These are phyloP conservation scores for Pseudogymnoascus sp. DNA, from an alignment of 2,329 filamentous ascomycete genomes.

Conservation along the genomic window DNA sequence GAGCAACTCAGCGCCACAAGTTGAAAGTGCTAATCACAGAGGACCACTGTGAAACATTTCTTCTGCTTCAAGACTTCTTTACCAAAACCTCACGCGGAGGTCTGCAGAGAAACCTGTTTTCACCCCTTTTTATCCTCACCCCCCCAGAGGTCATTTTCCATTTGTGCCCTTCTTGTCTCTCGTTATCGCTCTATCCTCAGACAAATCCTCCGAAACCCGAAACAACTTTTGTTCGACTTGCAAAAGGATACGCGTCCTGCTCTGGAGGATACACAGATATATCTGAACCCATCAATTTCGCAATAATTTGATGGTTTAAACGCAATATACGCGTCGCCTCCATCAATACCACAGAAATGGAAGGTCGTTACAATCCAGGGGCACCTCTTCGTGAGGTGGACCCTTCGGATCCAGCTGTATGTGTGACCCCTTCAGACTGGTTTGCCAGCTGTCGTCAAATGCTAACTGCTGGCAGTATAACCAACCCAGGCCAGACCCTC, in stretches of 20 bases:
- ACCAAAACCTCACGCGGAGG: neutral
- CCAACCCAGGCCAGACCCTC: neutral
- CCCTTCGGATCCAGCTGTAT: neutral
- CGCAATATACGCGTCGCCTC: constrained; percentile 3
- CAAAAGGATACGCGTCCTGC: neutral
- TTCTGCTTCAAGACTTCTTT: constrained; percentile 9
- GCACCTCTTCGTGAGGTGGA: constrained; percentile 4
- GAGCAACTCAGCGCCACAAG: neutral
- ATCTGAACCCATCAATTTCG: neutral
- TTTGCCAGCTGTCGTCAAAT: neutral
- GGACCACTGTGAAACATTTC: constrained; percentile 11
- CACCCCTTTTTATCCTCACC: neutral
- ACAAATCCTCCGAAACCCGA: neutral
- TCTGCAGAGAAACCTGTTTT: neutral
- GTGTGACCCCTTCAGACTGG: neutral
- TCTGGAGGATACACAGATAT: constrained; percentile 4
- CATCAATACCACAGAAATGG: constrained; percentile 8
- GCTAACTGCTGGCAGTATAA: neutral
- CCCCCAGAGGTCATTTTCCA: neutral
- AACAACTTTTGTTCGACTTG: neutral
- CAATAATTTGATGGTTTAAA: constrained; percentile 9
- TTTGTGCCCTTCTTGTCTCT: neutral
- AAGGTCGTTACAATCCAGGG: constrained; percentile 2
- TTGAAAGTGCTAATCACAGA: neutral
- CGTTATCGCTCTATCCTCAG: neutral